Conservation (phyloP, 2,329 filamentous ascomycete genomes). For the Cercospora sp. region DNA sequence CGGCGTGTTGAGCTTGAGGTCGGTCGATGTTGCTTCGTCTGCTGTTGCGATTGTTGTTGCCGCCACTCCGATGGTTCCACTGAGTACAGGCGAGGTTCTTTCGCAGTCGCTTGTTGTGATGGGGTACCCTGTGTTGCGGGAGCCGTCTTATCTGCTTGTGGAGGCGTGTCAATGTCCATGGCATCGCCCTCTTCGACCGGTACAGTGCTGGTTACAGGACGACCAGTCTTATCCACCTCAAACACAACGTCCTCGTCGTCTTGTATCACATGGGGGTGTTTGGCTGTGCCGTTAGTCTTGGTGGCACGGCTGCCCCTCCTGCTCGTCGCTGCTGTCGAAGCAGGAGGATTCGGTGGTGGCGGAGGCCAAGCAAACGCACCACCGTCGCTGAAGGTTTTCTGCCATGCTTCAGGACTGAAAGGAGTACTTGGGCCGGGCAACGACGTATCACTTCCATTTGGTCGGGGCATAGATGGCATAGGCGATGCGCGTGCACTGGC, state of each 20-base stretch:
- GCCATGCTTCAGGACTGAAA: constrained; percentile 43
- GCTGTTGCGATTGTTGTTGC: constrained; percentile 25
- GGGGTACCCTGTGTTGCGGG: constrained; percentile 12
- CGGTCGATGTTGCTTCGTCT: constrained; percentile 29
- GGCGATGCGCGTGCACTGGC: constrained; percentile 20
- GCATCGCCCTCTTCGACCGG: constrained; percentile 37
- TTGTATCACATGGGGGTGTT: constrained; percentile 34
- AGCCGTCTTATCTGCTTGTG: constrained; percentile 26
- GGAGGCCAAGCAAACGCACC: constrained; percentile 40
- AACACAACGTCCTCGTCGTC: constrained; percentile 35
- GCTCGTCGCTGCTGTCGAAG: constrained; percentile 34
- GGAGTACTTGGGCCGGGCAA: constrained; percentile 1
- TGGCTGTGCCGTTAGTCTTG: constrained; percentile 17
- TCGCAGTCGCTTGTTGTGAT: constrained; percentile 16
- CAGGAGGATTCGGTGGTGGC: constrained; percentile 33
- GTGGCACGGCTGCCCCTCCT: constrained; percentile 32
- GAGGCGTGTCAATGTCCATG: constrained; percentile 52
- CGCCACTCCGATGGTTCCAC: constrained; percentile 39
- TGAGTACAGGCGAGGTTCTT: constrained; percentile 38
- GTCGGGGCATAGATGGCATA: constrained; percentile 9
- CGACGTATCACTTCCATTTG: constrained; percentile 1
- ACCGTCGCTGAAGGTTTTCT: constrained; percentile 47
- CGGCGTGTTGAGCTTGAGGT: constrained; percentile 21
- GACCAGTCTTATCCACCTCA: constrained; percentile 19
- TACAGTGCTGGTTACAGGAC: neutral